These are phyloP conservation scores for Leavenworthia alabamica DNA, from an alignment of 345 rosid genomes.

Conservation along the genomic window DNA sequence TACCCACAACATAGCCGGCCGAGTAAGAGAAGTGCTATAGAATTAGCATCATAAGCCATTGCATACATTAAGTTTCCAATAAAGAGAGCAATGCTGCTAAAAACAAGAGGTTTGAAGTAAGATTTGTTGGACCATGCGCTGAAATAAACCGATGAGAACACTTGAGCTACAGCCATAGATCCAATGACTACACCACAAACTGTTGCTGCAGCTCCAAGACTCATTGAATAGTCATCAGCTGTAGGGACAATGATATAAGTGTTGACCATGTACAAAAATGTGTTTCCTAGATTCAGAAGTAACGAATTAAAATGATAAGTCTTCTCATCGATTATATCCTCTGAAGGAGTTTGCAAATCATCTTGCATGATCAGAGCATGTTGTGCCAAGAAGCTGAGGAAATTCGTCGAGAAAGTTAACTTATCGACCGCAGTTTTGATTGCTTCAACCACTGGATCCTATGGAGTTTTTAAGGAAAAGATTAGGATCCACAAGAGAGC, in stretches of 20 bases:
- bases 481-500: not conserved
- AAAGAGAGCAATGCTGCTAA: slow-evolving; percentile 79
- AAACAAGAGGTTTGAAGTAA: slow-evolving; percentile 90
- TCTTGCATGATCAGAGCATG: slow-evolving; percentile 98
- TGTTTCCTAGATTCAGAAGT: slow-evolving; percentile 71
- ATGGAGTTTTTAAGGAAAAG: not conserved
- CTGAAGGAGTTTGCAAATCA: slow-evolving; percentile 71
- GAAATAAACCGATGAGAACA: slow-evolving; percentile 93
- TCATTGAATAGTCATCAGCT: slow-evolving; percentile 84
- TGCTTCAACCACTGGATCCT: slow-evolving; percentile 86
- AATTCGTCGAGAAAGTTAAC: slow-evolving; percentile 72
- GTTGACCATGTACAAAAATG: slow-evolving; percentile 94
- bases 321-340: slow-evolving; percentile 61
- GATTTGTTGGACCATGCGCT: slow-evolving; percentile 98
- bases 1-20: slow-evolving; percentile 99
- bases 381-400: slow-evolving; percentile 81
- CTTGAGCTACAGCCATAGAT: slow-evolving; percentile 98
- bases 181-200: slow-evolving; percentile 98
- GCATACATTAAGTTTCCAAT: slow-evolving; percentile 86
- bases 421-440: slow-evolving; percentile 85
- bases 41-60: slow-evolving; percentile 77
- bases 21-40: slow-evolving; percentile 58
- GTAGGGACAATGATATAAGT: slow-evolving; percentile 93
- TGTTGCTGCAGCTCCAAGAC: slow-evolving; percentile 98
- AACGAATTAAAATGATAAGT: slow-evolving; percentile 85